Conservation (phyloP, 768 basidiomycete species). For the Suillus occidentalis region DNA sequence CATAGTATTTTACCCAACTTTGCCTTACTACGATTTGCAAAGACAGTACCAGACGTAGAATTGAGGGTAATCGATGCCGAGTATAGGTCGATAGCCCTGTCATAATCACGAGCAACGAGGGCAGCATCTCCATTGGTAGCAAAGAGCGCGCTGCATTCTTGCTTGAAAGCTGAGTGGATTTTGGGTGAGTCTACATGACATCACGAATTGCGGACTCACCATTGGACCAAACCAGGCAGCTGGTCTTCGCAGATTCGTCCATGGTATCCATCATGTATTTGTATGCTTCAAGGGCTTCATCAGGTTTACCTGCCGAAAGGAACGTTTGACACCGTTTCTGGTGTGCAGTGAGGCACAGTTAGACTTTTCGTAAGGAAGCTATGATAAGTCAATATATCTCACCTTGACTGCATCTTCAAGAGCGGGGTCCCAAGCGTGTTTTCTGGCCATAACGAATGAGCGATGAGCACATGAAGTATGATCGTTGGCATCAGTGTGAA, state of each 20-base stretch:
- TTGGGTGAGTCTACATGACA: not conserved
- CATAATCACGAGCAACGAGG: too few species aligned
- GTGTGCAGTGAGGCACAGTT: not conserved
- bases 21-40: too few species aligned
- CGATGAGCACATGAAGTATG: not conserved
- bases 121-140: too few species aligned
- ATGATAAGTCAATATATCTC: not conserved
- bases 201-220: not conserved
- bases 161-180: not conserved
- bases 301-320: not conserved
- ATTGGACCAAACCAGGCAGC: not conserved
- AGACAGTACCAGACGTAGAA: too few species aligned
- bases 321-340: not conserved
- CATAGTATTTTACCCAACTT: too few species aligned
- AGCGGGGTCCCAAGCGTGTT: not conserved
- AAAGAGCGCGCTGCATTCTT: not conserved
- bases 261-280: not conserved
- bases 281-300: not conserved
- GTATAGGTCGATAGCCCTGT: too few species aligned
- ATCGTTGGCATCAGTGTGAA: not conserved
- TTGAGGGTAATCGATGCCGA: too few species aligned
- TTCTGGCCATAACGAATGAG: not conserved
- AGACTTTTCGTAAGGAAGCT: not conserved
- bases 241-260: not conserved
- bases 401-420: not conserved